phyloP scores from a whole-genome alignment of 1,284 basidiomycete genomes.

The Singerocomus inundabilis region DNA sequence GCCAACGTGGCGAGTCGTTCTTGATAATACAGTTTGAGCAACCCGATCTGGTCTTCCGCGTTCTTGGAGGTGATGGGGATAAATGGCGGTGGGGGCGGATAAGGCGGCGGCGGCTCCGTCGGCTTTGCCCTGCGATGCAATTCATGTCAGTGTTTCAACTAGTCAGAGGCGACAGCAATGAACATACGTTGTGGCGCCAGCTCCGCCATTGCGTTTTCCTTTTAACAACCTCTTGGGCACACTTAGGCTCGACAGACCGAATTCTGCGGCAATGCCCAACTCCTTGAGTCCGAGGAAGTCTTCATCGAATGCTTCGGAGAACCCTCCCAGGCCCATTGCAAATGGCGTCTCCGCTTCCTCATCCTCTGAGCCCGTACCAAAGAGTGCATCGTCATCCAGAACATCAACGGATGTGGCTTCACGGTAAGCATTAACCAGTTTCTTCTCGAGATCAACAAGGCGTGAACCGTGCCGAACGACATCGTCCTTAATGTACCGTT shows the following conservation, averaged over 20 bases:
- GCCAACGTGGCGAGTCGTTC: conserved; percentile 50
- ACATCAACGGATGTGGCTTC: conserved; percentile 71
- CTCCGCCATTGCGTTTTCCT: conserved; percentile 52
- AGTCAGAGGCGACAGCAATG: background rate
- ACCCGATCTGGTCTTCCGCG: conserved; percentile 78
- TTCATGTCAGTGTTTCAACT: conserved; percentile 7
- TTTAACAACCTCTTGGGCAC: conserved; percentile 81
- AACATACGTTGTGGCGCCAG: conserved; percentile 47
- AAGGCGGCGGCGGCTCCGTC: conserved; percentile 82
- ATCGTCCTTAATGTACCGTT: conserved; percentile 88
- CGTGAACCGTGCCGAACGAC: conserved; percentile 80
- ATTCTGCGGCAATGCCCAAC: conserved; percentile 85
- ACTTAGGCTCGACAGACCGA: conserved; percentile 75
- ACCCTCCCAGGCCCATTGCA: conserved; percentile 75
- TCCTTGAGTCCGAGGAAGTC: conserved; percentile 91
- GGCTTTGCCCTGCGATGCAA: conserved; percentile 49
- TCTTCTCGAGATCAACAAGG: conserved; percentile 80
- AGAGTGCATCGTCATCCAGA: conserved; percentile 77
- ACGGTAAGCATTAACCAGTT: conserved; percentile 77
- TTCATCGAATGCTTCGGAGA: conserved; percentile 86
- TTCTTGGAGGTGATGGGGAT: conserved; percentile 63
- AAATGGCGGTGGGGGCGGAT: conserved; percentile 81
- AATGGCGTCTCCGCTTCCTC: conserved; percentile 76
- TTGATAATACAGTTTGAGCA: conserved; percentile 79
- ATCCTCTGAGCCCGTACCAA: conserved; percentile 63